Conservation (phyloP, 371 early-diverging fungal species). For the Haplosporangium sp. region DNA sequence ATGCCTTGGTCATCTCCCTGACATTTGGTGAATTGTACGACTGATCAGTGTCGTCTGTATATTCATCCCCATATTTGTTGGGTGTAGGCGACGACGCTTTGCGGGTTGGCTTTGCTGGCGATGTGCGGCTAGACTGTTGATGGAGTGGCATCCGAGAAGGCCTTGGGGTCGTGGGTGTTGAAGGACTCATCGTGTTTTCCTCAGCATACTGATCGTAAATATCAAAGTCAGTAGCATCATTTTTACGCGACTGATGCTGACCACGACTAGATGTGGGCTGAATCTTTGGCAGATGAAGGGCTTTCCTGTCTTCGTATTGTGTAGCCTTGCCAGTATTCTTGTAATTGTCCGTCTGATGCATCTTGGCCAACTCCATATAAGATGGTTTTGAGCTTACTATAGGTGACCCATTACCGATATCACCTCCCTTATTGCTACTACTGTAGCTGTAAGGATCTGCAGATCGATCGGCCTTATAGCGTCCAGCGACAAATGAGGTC, state of each 20-base stretch:
- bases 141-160: conserved; percentile 1
- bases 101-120: not conserved
- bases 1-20: conserved; percentile 3
- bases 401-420: not conserved
- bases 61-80: not conserved
- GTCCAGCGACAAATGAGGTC: conserved; percentile 50
- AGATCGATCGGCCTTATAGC: conserved; percentile 34
- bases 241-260: not conserved
- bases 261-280: not conserved
- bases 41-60: not conserved
- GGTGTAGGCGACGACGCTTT: conserved; percentile 5
- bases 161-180: not conserved
- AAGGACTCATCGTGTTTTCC: not conserved
- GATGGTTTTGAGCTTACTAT: conserved; percentile 10
- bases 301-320: conserved; percentile 35
- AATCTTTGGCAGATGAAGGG: conserved; percentile 32
- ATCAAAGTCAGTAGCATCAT: not conserved
- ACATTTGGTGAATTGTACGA: conserved; percentile 3
- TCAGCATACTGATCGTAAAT: not conserved
- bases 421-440: not conserved
- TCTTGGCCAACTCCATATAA: conserved; percentile 35
- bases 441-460: conserved; percentile 27
- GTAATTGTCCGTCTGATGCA: conserved; percentile 47
- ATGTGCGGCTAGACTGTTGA: not conserved
- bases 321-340: conserved; percentile 51